Evolutionary conservation across 1,139 yeast genomes (phyloP), one percentile per base, ranked within the genome.

Genomic region (Scheffersomyces segobiensis): DNA sequence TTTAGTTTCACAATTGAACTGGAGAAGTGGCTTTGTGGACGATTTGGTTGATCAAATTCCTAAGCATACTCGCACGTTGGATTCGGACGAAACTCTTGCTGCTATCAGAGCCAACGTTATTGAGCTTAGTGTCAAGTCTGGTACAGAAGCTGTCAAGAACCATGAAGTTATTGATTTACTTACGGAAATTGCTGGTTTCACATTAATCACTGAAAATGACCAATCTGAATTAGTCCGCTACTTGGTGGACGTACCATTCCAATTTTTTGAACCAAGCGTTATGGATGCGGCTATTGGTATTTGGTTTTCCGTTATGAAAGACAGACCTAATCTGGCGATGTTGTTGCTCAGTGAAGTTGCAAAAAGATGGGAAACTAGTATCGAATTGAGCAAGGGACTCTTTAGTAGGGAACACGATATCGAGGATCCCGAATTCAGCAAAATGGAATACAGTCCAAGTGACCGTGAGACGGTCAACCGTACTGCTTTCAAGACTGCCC

Each of bases 371-470:
- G 93, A 89, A 69, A 74, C 77, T 52, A 83, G 93, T 0, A 85
- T 92, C 53, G 81, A 82, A 52, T 76, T 80, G 50, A 76, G 78
- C 19, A 78, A 78, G 54, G 98, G 98, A 1, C 73, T 95, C 12
- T 95, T 84, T 69, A 84, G 88, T 8, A 80, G 78, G n/a, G 69
- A 75, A 4, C 75, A 78, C 64, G 97, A 93, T 70, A 71, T 86
- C n/a, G 68, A 67, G 0, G 79, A 80, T 55, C 89, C 96, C 7
- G 92, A 88, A 59, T 89, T 80, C 67, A 77, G 83, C 62, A 82
- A 80, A 60, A 95, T 95, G 99, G 97, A 91, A 65, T 96, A 96
- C 68, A 79, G 93, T 0, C 98, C 99, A 18, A 87, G 96, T 55
- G 88, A 90, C 73, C 87, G 86, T 64, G 80, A 79, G 52, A 81